Conservation (phyloP, 2,329 filamentous ascomycete species). For the Aspergillus eucalypticola region DNA sequence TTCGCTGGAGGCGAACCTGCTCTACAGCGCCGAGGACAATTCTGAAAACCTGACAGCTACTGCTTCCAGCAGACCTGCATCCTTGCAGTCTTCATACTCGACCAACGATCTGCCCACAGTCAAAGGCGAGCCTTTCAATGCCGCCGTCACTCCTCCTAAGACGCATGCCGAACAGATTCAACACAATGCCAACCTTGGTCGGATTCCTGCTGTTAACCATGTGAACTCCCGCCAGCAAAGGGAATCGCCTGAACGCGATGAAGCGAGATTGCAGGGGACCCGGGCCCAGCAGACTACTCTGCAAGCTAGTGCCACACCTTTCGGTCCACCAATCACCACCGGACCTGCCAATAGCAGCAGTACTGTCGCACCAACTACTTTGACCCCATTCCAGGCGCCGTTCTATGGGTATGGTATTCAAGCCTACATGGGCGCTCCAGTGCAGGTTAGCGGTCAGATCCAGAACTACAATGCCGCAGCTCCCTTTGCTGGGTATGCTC, state of each 20-base stretch:
- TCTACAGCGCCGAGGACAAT: slow-evolving; percentile 32
- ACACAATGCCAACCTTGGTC: slow-evolving; percentile 77
- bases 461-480: slow-evolving; percentile 56
- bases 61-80: slow-evolving; percentile 42
- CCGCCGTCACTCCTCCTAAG: slow-evolving; percentile 52
- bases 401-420: slow-evolving; percentile 54
- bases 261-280: slow-evolving; percentile 49
- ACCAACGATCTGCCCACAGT: slow-evolving; percentile 84
- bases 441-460: slow-evolving; percentile 39
- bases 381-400: slow-evolving; percentile 38
- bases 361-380: slow-evolving; percentile 31
- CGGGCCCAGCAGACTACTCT: slow-evolving; percentile 69
- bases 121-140: slow-evolving; percentile 64
- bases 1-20: slow-evolving; percentile 47
- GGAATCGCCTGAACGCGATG: slow-evolving; percentile 47
- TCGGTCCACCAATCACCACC: slow-evolving; percentile 64
- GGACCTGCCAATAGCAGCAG: slow-evolving; percentile 27
- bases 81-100: slow-evolving; percentile 81
- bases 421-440: slow-evolving; percentile 57
- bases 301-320: slow-evolving; percentile 77
- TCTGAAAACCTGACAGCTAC: slow-evolving; percentile 29
- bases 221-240: slow-evolving; percentile 62
- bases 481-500: slow-evolving; percentile 53
- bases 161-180: slow-evolving; percentile 62
- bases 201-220: slow-evolving; percentile 66